Base-by-base conservation (phyloP, 2,329 filamentous ascomycete species). In the Penicillium concentricum region DNA sequence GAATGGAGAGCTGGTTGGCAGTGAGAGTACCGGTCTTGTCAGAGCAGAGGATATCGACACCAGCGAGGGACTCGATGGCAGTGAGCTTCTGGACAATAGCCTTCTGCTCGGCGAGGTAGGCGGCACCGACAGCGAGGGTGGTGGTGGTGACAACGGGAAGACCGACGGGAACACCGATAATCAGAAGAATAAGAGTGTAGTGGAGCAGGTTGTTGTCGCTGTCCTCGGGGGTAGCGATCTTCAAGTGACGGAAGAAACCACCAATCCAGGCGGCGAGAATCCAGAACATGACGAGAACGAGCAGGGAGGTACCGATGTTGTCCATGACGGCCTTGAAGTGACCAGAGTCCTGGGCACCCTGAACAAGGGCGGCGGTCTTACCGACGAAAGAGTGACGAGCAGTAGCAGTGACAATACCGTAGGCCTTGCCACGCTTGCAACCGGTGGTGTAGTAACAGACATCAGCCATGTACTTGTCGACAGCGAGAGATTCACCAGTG, bases 301-400 rank as follows among this genome's bases (percentile, higher is more conserved):
- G 81, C 55, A 91, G 81, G 59, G 85, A 79, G 51, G 87, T 90
- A 76, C 88, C 88, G 70, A 91, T 91, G 71, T 84, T 87, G 83
- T 91, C 87, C 88, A 91, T 91, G 81, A 91, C 88, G 64, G 87
- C 87, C 81, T 91, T 90, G 84, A 90, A 90, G 77, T 90, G 87
- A 78, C 88, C 88, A 70, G 86, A 83, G 74, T 90, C 88, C 77
- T 89, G 82, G 64, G 88, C 88, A 64, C 87, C 88, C 78, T 90
- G 85, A 49, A 91, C 88, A 50, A 91, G 82, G 66, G 84, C 83
- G 60, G 88, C 88, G 66, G 88, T 91, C 74, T 85, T 86, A 78
- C 88, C 88, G 74, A 91, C 88, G 79, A 91, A 91, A 57, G 88
- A 91, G 76, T 84, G 82, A 72, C 82, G 85, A 54, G 88, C 88